Base-by-base conservation (phyloP, 192 early-diverging fungal genomes). In the Linnemannia schmuckeri region DNA sequence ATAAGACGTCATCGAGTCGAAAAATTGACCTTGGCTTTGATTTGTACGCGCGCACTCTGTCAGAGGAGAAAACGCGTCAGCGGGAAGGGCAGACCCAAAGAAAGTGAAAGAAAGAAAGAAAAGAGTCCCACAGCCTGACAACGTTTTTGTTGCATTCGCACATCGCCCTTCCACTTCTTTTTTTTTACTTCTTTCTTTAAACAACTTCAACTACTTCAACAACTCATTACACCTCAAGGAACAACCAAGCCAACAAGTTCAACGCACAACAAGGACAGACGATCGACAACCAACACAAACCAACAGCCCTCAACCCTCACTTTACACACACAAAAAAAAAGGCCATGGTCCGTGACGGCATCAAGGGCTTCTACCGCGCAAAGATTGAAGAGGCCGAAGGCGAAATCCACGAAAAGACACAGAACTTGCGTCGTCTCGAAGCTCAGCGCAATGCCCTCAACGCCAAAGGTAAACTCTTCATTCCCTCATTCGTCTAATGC, bases 371-470 rank as follows among this genome's bases (percentile, higher is more conserved):
- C 79, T 95, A 96, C 77, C 88, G 94, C 83, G 89, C 94, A 83
- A 95, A 95, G 88, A 96, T 96, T 82, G 94, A 99, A 89, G 94
- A 96, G 79, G 93, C 96, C 10, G 98, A 99, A 83, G 93, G 95
- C 61, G 92, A 94, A 76, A 97, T 96, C 90, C 94, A 96, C 75
- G 92, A 95, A 81, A 97, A 96, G 90, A 96, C 97, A 15, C 97
- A 98, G 89, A 98, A 99, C 91, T 92, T 99, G 82, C 93, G 98
- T 70, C 98, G 98, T 89, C 93, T 99, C 40, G 98, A 99, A 92
- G 98, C 98, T 6, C 98, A 99, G 89, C 94, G 98, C 73, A 99
- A 99, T 89, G 95, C 97, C 77, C 90, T 99, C 76, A 99, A 99
- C 78, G 94, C 98, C 27, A 97, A 97, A 94, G 95, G 95, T 95